These are phyloP conservation scores for Colletotrichum viniferum DNA, from an alignment of 2,329 filamentous ascomycete genomes.

Conservation along the genomic window DNA sequence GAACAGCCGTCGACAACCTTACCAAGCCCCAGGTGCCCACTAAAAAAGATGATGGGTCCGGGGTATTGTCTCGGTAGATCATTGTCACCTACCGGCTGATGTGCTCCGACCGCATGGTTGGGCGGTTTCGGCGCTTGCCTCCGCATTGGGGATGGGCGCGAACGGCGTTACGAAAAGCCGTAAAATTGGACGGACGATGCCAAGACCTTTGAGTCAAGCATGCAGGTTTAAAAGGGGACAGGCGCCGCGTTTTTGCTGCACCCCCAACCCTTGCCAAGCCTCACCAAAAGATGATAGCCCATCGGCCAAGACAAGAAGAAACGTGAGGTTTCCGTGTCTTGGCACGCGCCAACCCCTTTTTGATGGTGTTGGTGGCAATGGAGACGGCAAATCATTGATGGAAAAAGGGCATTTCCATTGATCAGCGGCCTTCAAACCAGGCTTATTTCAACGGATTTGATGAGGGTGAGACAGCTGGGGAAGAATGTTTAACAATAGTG, in stretches of 20 bases:
- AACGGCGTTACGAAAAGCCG: neutral
- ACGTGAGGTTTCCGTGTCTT: conserved; percentile 3
- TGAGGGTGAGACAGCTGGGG: neutral
- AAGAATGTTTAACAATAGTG: neutral
- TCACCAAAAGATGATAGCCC: neutral
- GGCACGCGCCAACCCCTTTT: neutral
- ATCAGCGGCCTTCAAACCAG: neutral
- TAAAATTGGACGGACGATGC: conserved; percentile 19
- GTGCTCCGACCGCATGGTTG: conserved; percentile 5
- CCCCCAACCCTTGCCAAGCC: neutral
- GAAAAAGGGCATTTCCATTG: conserved; percentile 6
- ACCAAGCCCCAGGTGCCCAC: neutral
- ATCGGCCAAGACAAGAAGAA: neutral
- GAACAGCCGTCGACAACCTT: neutral
- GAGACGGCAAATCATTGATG: conserved; percentile 13
- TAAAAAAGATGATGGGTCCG: neutral
- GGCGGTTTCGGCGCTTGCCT: neutral
- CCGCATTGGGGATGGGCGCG: neutral
- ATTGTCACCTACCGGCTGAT: neutral
- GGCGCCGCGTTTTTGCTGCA: neutral
- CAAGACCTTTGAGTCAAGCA: conserved; percentile 13
- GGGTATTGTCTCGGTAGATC: conserved; percentile 13
- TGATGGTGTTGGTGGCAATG: neutral
- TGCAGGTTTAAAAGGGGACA: neutral
- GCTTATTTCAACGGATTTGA: neutral